Base-by-base conservation (phyloP, 192 early-diverging fungal genomes). In the Coemansia sp. region DNA sequence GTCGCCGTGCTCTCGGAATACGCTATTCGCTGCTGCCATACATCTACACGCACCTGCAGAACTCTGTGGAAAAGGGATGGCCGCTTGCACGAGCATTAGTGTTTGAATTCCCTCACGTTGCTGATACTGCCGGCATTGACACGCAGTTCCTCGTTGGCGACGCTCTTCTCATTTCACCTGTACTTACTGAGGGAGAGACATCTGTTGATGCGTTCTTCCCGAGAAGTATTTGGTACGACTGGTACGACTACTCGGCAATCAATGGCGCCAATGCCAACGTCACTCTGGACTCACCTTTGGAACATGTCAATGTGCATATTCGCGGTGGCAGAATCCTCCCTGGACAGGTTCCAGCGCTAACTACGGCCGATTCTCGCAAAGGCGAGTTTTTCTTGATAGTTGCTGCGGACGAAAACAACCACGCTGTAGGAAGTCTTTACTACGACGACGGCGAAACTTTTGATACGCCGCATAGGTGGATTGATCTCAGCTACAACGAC, bases 191-290 rank as follows among this genome's bases (percentile, higher is more conserved):
- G 53, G 75, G 80, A 13, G 69, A 63, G 2, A 69, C 67, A 4
- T 69, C 80, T 4, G 86, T 89, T 22, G 61, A 63, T 19, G 85
- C 84, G 0, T 81, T 85, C 58, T 86, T 88, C 70, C 87, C 87
- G 0, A 40, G 49, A 0, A 84, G 84, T 13, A 55, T 65, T 0
- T 89, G 87, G 87, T 89, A 87, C 53, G 82, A 87, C 60, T 81
- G 81, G 62, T 73, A 76, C 43, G 78, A 55, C 5, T 67, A 72
- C 48, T 47, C 47, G 14, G 33, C 22, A 3, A 56, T 57, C 23
- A 39, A 55, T 12, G 70, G 61, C 34, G 18, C 34, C 4, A 60
- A 64, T 14, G 53, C 53, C 18, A 66, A 57, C 51, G 59, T 78
- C n/a, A 67, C 61, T 0, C 55, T 87, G 9, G 79, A 73, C 30